A percentile compares a stretch with the other conserved stretches of the same genome.
Evolutionary conservation across 225 moss, liverwort and hornwort genomes (phyloP).

Genomic region (Polytrichum commune): DNA sequence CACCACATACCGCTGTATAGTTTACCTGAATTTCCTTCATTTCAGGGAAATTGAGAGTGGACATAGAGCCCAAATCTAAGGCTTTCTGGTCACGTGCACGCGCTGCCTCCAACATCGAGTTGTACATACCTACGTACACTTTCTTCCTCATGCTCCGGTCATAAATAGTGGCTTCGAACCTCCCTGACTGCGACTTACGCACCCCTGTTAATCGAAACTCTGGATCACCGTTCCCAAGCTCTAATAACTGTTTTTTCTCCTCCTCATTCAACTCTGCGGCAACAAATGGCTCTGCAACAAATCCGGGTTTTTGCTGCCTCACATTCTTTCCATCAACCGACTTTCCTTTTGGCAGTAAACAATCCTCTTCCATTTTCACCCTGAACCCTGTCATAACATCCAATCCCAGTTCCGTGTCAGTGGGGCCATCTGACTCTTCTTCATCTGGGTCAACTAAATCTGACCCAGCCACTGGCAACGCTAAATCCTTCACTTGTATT

Average conservation of each 20-base stretch:
- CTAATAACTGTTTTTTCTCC: conserved; percentile 44
- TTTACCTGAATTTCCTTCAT: conserved; percentile 37
- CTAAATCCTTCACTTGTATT: conserved; percentile 26
- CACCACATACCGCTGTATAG: not conserved
- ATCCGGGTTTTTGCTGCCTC: conserved; percentile 19
- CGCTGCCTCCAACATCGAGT: conserved; percentile 61
- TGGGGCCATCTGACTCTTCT: conserved; percentile 39
- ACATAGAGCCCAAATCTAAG: conserved; percentile 61
- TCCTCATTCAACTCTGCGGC: conserved; percentile 54
- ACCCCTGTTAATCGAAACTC: conserved; percentile 54
- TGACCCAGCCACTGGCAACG: conserved; percentile 19
- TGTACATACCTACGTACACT: conserved; percentile 60
- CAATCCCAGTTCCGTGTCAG: conserved; percentile 36
- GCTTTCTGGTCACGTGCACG: conserved; percentile 66
- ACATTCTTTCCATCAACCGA: conserved; percentile 22
- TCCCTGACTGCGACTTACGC: conserved; percentile 70
- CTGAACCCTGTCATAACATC: conserved; percentile 23
- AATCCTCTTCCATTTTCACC: conserved; percentile 49
- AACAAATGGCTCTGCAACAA: conserved; percentile 28
- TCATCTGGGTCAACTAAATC: conserved; percentile 39
- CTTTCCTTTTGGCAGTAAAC: conserved; percentile 20
- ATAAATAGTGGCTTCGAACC: conserved; percentile 68
- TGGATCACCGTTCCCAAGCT: conserved; percentile 55
- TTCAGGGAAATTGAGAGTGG: conserved; percentile 60
- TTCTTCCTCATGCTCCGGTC: conserved; percentile 79